Evolutionary conservation across 495 filamentous ascomycete genomes (phyloP), one percentile per base, ranked within the genome.

Genomic region (Amorphotheca resinae): DNA sequence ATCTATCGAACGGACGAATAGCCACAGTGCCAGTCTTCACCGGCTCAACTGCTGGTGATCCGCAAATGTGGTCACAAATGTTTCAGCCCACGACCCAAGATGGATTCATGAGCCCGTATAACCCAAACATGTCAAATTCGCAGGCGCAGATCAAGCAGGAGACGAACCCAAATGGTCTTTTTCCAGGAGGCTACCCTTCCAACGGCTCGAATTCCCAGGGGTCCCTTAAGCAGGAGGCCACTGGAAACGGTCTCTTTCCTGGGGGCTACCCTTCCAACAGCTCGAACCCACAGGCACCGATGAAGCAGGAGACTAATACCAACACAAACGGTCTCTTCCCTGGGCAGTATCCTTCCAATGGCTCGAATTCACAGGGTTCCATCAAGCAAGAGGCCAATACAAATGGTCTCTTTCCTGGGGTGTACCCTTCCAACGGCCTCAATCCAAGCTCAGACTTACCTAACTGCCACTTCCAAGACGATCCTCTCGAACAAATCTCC

Each of bases 21-120:
- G 6, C 32, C 16, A 22, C 25, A 11, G 64, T 70, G 62, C 66
- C 63, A 22, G 64, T 69, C 18, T 36, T 8, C 16, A 9, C 33
- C 9, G 12, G 12, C 9, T 14, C 33, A 8, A 17, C 9, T 18
- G 61, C 67, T 67, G 61, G 63, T 54, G 59, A 60, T 54, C 5
- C 25, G 25, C 25, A 28, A 28, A 78, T 83, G 60, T 84, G 79
- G 79, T 67, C 78, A 48, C 69, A 76, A 53, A 77, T 82, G 71
- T 84, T 80, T 68, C 78, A 80, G 67, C 64, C 76, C 63, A 74
- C 70, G 64, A 65, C 70, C 53, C 70, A 76, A 49, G 65, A 77
- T 60, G 64, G 69, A 55, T 77, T 73, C 62, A 70, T 75, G 60
- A 68, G 64, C 66, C 58, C 65, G 48, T 75, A 72, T 59, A 73